phyloP scores from a whole-genome alignment of 2,329 filamentous ascomycete genomes.

The Exophiala calicioides region DNA sequence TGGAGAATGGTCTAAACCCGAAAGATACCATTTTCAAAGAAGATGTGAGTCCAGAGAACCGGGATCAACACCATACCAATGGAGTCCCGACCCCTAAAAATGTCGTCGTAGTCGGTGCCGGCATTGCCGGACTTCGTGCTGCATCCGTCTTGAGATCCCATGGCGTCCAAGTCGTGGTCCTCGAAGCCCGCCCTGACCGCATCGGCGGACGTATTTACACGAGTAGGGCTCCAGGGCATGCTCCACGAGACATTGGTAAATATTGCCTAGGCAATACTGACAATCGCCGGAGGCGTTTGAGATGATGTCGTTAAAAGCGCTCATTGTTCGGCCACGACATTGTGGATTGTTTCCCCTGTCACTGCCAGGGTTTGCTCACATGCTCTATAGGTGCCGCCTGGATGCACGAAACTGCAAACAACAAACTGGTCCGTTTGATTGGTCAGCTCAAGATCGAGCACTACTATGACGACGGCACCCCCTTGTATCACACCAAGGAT shows the following conservation, averaged over 20 bases:
- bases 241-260: conserved; percentile 44
- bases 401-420: conserved; percentile 50
- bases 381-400: conserved; percentile 43
- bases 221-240: conserved; percentile 39
- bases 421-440: conserved; percentile 47
- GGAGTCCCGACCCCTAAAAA: conserved; percentile 25
- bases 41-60: conserved; percentile 28
- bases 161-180: conserved; percentile 38
- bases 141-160: conserved; percentile 39
- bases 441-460: conserved; percentile 45
- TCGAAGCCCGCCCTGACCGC: conserved; percentile 39
- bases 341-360: conserved; percentile 28
- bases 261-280: conserved; percentile 35
- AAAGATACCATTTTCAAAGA: conserved; percentile 21
- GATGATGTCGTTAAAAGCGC: conserved; percentile 29
- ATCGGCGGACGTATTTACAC: conserved; percentile 44
- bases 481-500: conserved; percentile 45
- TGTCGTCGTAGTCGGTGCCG: conserved; percentile 40
- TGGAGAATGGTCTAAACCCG: conserved; percentile 31
- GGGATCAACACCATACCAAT: conserved; percentile 17
- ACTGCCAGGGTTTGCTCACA: conserved; percentile 28
- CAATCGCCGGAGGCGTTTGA: conserved; percentile 33
- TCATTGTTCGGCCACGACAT: conserved; percentile 29
- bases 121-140: conserved; percentile 39
- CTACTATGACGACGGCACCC: conserved; percentile 48